Percentiles rank a stretch among this genome's conserved stretches.
phyloP scores from a whole-genome alignment of 2,329 filamentous ascomycete species.

The Lachnum nothofagi region DNA sequence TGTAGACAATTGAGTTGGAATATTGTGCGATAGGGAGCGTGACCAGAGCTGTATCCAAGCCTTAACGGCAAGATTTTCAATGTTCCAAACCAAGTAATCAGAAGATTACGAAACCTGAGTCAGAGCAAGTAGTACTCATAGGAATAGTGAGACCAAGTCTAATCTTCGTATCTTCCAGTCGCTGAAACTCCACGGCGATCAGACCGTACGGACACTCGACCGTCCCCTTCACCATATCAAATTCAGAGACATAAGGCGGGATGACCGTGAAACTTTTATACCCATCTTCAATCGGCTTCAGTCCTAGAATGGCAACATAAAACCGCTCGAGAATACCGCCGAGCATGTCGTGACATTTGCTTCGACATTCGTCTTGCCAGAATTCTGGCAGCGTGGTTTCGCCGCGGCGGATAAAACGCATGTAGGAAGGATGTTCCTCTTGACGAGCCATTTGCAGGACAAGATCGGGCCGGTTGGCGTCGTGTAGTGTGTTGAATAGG shows the following conservation, averaged over 20 bases:
- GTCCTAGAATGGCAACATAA: slow-evolving; percentile 37
- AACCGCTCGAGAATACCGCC: slow-evolving; percentile 47
- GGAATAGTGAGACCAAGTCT: too few relatives aligned
- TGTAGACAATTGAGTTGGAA: too few relatives aligned
- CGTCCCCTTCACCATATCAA: slow-evolving; percentile 35
- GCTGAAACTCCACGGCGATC: not conserved
- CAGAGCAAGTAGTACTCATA: too few relatives aligned
- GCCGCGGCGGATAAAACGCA: slow-evolving; percentile 37
- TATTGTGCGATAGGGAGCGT: too few relatives aligned
- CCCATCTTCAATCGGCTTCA: too few relatives aligned
- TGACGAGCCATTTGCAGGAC: slow-evolving; percentile 42
- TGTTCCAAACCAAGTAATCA: too few relatives aligned
- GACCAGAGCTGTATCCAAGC: too few relatives aligned
- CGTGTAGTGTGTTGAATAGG: slow-evolving; percentile 23
- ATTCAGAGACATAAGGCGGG: slow-evolving; percentile 34
- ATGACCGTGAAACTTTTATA: too few relatives aligned
- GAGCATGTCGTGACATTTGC: slow-evolving; percentile 45
- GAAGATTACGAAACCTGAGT: too few relatives aligned
- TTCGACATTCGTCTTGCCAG: slow-evolving; percentile 41
- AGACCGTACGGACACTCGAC: slow-evolving; percentile 37
- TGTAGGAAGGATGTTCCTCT: slow-evolving; percentile 43
- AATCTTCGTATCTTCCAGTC: too few relatives aligned
- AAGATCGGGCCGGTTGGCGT: slow-evolving; percentile 37
- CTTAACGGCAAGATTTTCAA: too few relatives aligned
- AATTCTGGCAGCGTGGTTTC: slow-evolving; percentile 42